Evolutionary conservation across 208 protist genomes (phyloP).

Genomic region (Leishmania tarentolae): DNA sequence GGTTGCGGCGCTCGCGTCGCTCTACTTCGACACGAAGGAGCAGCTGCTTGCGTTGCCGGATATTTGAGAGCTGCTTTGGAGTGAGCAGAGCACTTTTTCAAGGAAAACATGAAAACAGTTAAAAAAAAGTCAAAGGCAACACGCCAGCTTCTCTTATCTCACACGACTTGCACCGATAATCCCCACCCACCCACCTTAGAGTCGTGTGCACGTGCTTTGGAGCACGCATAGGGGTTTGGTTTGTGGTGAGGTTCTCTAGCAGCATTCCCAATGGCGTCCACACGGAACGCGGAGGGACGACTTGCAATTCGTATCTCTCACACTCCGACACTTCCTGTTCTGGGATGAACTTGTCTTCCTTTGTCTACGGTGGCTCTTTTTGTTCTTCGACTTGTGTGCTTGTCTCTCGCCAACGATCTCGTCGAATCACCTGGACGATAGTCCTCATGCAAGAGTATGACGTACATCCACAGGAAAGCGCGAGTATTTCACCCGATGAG

Average conservation of each 20-base stretch:
- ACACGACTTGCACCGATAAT: neutral
- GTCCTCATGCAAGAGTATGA: constrained; percentile 14
- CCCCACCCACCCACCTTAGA: neutral
- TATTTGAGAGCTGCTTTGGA: constrained; percentile 10
- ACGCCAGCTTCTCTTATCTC: neutral
- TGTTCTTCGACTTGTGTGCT: constrained; percentile 2
- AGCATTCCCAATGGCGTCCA: neutral
- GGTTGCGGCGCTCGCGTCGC: constrained; percentile 71
- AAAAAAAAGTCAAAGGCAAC: neutral
- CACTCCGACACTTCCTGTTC: neutral
- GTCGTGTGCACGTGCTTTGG: neutral
- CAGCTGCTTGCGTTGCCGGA: constrained; percentile 48
- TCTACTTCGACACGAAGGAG: constrained; percentile 82
- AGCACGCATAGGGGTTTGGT: neutral
- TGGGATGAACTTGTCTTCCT: neutral
- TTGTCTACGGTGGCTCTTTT: neutral
- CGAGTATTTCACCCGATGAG: constrained; percentile 36
- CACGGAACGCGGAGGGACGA: neutral
- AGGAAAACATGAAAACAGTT: neutral
- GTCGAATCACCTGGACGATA: neutral
- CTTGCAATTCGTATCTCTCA: neutral
- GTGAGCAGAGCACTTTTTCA: neutral
- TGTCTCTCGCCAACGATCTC: neutral
- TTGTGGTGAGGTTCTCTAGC: neutral
- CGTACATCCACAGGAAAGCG: constrained; percentile 28